phyloP scores from a whole-genome alignment of 139 green algal species.

The Coelastrella sp. region DNA sequence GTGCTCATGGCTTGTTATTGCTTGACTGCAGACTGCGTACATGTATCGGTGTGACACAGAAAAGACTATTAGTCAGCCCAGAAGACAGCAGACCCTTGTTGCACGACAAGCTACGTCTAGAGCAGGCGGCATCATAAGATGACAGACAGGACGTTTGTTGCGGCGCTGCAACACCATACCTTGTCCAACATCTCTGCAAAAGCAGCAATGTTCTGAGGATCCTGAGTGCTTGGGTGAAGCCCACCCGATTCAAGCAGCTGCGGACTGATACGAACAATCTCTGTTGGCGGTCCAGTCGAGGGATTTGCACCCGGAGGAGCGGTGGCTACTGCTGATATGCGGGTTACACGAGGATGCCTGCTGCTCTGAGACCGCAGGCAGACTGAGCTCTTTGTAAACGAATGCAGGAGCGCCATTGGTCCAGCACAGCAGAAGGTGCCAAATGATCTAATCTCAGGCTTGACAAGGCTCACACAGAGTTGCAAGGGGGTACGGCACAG shows the following conservation, averaged over 20 bases:
- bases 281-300: not conserved
- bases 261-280: slow-evolving; percentile 40
- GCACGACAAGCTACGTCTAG: too few relatives aligned
- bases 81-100: too few relatives aligned
- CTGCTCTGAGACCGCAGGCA: not conserved
- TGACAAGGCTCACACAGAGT: too few relatives aligned
- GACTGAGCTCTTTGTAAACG: not conserved
- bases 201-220: not conserved
- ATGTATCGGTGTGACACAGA: too few relatives aligned
- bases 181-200: slow-evolving; percentile 18
- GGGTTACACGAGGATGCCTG: not conserved
- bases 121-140: too few relatives aligned
- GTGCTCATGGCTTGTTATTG: too few relatives aligned
- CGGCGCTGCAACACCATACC: not conserved
- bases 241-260: slow-evolving; percentile 28
- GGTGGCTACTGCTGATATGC: not conserved
- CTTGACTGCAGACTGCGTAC: too few relatives aligned
- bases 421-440: too few relatives aligned
- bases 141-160: too few relatives aligned
- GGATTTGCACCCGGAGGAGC: slow-evolving; percentile 22
- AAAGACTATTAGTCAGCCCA: too few relatives aligned
- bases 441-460: too few relatives aligned
- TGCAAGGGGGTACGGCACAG: too few relatives aligned
- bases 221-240: slow-evolving; percentile 17
- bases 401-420: not conserved